Evolutionary conservation across 176 grass and related monocot genomes (phyloP), one percentile per base, ranked within the genome.

Genomic region (Oryza rufipogon): DNA sequence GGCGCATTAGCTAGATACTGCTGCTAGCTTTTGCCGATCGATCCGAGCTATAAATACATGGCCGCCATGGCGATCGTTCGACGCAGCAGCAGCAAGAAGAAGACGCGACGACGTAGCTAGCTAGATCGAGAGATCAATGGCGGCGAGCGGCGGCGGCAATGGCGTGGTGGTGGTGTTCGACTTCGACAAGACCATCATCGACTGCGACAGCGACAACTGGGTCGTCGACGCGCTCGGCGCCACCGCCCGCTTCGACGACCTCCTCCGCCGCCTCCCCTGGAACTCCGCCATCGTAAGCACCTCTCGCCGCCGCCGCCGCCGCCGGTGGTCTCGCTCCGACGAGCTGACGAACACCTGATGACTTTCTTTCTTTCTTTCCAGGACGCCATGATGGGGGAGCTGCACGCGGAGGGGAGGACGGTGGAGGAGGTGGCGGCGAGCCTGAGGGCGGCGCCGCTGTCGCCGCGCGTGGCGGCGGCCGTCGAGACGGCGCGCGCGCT

Each of bases 171-270:
- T 91, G 9, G 90, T 97, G 60, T 94, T 97, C 75, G 95, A 97
- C 83, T 97, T 97, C 69, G 95, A 97, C 84, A 94, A 97, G 86
- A 97, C 95, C 4, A 97, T 97, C 89, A 87, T 97, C 66, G 95
- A 94, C 80, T 92, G 88, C 64, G 95, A 97, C 83, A 97, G 90
- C 77, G 95, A 97, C 81, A 94, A 94, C 87, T 94, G 88, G 90
- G 90, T 97, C 69, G 74, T 91, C 32, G 95, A 97, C 70, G 73
- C 81, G n/a, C 85, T 97, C 42, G 92, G 90, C 76, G 92, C 86
- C 39, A 88, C 92, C 33, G 4, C 41, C 17, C 85, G 87, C 0
- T 94, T 97, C 80, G 90, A 94, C 32, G 64, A 81, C 1, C 86
- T 97, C 63, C 86, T 97, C 4, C 78, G 66, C 64, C 88, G 61